Base-by-base conservation (phyloP, 1,284 basidiomycete genomes). In the Ganoderma multipileum region DNA sequence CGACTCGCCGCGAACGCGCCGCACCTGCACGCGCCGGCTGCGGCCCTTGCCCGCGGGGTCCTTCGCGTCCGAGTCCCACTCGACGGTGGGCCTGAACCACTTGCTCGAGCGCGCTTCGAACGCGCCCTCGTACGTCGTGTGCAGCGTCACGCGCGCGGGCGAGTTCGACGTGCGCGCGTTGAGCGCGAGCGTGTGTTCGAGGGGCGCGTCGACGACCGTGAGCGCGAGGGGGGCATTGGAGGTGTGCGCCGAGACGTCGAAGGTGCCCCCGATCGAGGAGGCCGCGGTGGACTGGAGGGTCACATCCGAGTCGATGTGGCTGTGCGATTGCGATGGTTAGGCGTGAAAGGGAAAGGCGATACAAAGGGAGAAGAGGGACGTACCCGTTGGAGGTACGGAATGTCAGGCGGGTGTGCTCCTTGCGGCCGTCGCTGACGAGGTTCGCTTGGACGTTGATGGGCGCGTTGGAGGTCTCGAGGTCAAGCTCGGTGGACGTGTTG, bases 51-150 rank as follows among this genome's bases (percentile, higher is more conserved):
- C 83, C 8, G 78, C 72, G 2, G 86, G 84, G 67, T 86, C 84
- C 52, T 79, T 77, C 12, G 71, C 76, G 20, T 72, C 67, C 36
- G 33, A 23, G 38, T 36, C 38, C 64, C 64, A 65, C 42, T 67
- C 44, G 36, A 67, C 44, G 36, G 30, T 28, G 11, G 66, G 62
- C 5, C 62, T 55, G 62, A 67, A 63, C 44, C 58, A 63, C 14
- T 9, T 64, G 30, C 68, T 67, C 41, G 80, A 79, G 50, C 71
- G 39, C 62, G 81, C 71, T 16, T 70, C 71, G 73, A 85, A 85
- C 2, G 64, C 66, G n/a, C 84, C 87, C 68, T 88, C 83, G 68
- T 80, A 86, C 1, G 85, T 79, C 36, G 72, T 62, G 61, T 82
- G 78, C 2, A 86, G 78, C 39, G 72, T 59, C 9, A 83, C 79